Percentiles rank a stretch among this genome's conserved stretches.
Conservation (phyloP, 345 rosid species). For the Theobroma cacao region DNA sequence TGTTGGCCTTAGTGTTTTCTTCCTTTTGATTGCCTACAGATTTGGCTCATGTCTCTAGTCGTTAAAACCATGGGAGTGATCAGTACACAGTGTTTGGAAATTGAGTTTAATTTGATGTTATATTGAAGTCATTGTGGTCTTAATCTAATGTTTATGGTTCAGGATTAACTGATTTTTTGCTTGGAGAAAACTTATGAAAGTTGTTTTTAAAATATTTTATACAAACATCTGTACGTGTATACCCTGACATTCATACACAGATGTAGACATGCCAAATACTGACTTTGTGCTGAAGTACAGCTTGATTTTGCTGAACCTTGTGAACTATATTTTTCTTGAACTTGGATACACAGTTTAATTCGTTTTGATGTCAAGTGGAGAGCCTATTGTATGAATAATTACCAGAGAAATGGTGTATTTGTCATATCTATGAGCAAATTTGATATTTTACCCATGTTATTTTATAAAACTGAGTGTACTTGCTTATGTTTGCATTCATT, state of each 20-base stretch:
- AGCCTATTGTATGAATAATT: not conserved
- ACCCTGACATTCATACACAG: not conserved
- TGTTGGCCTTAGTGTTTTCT: not conserved
- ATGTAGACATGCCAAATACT: not conserved
- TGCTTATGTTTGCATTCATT: not conserved
- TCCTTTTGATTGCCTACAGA: not conserved
- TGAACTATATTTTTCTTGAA: not conserved
- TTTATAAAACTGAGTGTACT: not conserved
- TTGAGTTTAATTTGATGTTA: not conserved
- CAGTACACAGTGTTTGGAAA: not conserved
- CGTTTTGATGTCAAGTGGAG: not conserved
- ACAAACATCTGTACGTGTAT: not conserved
- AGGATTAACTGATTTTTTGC: not conserved
- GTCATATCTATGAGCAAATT: not conserved
- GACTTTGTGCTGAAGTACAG: not conserved
- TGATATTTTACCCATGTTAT: not conserved
- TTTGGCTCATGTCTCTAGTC: not conserved
- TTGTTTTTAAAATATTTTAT: not conserved
- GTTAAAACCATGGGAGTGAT: not conserved
- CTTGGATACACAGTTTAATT: not conserved
- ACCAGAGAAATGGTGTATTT: not conserved
- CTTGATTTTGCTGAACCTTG: not conserved
- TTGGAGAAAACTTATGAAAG: not conserved
- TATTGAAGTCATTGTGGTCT: not conserved
- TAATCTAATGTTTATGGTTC: not conserved